Conservation (phyloP, 305 asterid species). For the Fraxinus latifolia region DNA sequence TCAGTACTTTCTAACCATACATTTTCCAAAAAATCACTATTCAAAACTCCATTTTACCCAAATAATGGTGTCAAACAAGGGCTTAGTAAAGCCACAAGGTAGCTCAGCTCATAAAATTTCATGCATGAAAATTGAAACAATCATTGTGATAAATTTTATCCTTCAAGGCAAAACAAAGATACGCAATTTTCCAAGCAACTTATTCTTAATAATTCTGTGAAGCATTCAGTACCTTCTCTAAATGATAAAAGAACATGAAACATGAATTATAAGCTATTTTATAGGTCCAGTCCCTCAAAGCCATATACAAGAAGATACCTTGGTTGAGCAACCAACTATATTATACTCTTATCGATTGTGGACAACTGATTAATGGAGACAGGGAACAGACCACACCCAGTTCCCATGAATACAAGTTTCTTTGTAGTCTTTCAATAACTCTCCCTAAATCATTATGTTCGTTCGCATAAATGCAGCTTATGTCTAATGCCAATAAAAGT, state of each 20-base stretch:
- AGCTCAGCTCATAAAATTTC: neutral
- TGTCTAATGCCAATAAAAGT: neutral
- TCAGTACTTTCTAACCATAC: no score
- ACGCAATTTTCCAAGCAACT: neutral
- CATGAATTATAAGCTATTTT: neutral
- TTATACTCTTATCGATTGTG: neutral
- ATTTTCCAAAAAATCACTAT: no score
- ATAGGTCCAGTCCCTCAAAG: neutral
- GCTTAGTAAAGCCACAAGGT: neutral
- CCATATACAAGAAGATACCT: neutral
- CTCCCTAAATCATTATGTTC: neutral
- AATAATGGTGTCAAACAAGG: no score
- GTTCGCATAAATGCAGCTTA: neutral
- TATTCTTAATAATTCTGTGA: neutral
- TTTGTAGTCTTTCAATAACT: neutral
- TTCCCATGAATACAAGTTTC: neutral
- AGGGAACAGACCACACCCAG: neutral
- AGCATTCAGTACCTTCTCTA: neutral
- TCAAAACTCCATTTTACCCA: no score
- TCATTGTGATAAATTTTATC: neutral
- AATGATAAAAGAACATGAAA: neutral
- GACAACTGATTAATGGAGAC: neutral
- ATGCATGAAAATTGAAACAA: neutral
- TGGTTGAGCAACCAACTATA: neutral
- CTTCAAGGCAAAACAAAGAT: neutral